A percentile compares a stretch with the other conserved stretches of the same genome.
phyloP scores from a whole-genome alignment of 2,329 filamentous ascomycete species.

The Calonectria pseudoreteaudii region DNA sequence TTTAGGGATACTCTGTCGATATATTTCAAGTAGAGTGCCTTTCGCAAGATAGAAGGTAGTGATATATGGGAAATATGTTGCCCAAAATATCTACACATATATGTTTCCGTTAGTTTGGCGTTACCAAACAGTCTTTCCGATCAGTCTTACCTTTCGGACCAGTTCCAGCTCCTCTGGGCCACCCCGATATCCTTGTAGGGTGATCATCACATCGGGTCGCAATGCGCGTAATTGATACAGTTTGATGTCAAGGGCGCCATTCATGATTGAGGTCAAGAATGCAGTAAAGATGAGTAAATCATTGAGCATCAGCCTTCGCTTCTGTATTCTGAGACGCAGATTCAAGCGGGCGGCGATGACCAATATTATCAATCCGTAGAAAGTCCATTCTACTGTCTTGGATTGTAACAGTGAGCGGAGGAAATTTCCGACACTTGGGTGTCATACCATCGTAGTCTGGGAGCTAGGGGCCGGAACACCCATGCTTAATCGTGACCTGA shows the following conservation, averaged over 20 bases:
- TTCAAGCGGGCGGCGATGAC: not conserved
- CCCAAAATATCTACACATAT: slow-evolving; percentile 14
- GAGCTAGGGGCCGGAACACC: too few relatives aligned
- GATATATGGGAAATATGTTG: slow-evolving; percentile 22
- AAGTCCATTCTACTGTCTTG: not conserved
- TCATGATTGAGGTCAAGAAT: slow-evolving; percentile 11
- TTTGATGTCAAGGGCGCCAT: slow-evolving; percentile 12
- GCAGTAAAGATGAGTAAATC: not conserved
- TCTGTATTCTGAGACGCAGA: not conserved
- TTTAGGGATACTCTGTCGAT: slow-evolving; percentile 23
- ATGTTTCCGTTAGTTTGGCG: not conserved
- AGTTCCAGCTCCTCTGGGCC: not conserved
- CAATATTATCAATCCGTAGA: not conserved
- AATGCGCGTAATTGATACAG: slow-evolving; percentile 18
- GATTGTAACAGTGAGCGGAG: not conserved
- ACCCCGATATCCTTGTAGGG: not conserved
- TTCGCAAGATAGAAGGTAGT: slow-evolving; percentile 30
- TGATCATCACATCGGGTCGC: not conserved
- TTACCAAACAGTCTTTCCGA: not conserved
- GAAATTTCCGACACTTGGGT: too few relatives aligned
- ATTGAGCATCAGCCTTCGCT: not conserved
- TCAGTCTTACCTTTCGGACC: not conserved
- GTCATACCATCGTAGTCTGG: too few relatives aligned
- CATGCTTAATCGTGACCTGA: too few relatives aligned
- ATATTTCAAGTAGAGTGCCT: slow-evolving; percentile 27